Percentiles rank a stretch among this genome's conserved stretches.
Evolutionary conservation across 139 green algal species (phyloP).

Genomic region (Ostreobium quekettii): DNA sequence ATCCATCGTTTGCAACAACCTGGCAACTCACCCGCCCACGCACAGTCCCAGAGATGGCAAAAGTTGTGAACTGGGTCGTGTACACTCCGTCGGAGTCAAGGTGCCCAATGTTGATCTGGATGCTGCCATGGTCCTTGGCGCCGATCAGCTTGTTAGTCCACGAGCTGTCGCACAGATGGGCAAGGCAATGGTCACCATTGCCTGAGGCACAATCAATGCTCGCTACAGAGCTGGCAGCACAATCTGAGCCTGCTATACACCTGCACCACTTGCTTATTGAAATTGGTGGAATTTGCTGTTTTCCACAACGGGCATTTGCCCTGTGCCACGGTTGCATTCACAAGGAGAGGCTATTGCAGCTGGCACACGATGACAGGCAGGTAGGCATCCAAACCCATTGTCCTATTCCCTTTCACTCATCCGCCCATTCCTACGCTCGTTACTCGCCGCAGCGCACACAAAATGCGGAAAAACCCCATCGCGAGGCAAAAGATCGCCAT

Average conservation of each 20-base stretch:
- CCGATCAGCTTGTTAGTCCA: constrained; percentile 99
- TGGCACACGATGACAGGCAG: too few relatives aligned
- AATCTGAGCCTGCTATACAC: not conserved
- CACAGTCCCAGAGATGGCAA: constrained; percentile 85
- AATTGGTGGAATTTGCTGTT: not conserved
- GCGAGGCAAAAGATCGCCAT: too few relatives aligned
- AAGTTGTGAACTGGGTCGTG: constrained; percentile 85
- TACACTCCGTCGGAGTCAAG: constrained; percentile 93
- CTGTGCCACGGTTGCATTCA: not conserved
- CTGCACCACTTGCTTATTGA: constrained; percentile 8
- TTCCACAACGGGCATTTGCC: not conserved
- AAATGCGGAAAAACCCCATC: too few relatives aligned
- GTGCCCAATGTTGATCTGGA: constrained; percentile 99
- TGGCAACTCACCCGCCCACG: constrained; percentile 55
- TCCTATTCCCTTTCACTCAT: too few relatives aligned
- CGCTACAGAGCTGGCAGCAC: not conserved
- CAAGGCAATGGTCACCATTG: not conserved
- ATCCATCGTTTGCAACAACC: too few relatives aligned
- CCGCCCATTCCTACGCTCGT: too few relatives aligned
- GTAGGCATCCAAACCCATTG: too few relatives aligned
- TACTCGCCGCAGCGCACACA: too few relatives aligned
- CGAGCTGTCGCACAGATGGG: constrained; percentile 58
- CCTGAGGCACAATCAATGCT: constrained; percentile 1
- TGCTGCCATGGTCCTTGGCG: constrained; percentile 91
- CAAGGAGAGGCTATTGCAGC: too few relatives aligned